A percentile compares a stretch with the other conserved stretches of the same genome.
Evolutionary conservation across 2,329 filamentous ascomycete species (phyloP).

Genomic region (Penicillium sp.): DNA sequence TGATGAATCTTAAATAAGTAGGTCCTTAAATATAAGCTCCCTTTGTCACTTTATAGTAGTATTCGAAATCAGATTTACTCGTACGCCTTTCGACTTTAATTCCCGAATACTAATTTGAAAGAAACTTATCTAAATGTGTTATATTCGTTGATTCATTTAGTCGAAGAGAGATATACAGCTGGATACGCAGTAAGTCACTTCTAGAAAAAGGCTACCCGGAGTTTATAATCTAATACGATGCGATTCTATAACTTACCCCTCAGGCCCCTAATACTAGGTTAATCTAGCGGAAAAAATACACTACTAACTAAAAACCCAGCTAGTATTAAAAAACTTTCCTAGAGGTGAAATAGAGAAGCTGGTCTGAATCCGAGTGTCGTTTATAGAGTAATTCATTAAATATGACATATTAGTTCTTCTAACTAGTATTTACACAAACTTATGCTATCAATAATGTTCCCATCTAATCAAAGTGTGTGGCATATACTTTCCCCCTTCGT

Average conservation of each 20-base stretch:
- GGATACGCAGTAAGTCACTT: constrained; percentile 3
- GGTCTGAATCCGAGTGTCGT: too few species aligned
- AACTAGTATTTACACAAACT: too few species aligned
- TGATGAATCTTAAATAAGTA: too few species aligned
- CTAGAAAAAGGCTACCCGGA: not conserved
- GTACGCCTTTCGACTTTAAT: not conserved
- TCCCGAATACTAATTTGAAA: not conserved
- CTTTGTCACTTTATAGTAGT: not conserved
- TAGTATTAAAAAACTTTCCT: too few species aligned
- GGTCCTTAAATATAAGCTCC: too few species aligned
- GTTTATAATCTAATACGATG: constrained; percentile 10
- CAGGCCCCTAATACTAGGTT: constrained; percentile 8
- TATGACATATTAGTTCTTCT: too few species aligned
- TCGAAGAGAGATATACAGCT: constrained; percentile 8
- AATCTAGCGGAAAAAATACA: constrained; percentile 12
- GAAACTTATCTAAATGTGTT: not conserved
- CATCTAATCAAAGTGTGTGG: too few species aligned
- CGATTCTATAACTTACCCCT: not conserved
- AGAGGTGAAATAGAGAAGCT: too few species aligned
- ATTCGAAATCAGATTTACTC: not conserved
- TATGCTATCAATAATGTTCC: too few species aligned
- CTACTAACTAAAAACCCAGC: constrained; percentile 3
- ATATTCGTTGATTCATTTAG: too few species aligned
- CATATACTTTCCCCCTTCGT: too few species aligned
- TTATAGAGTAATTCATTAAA: too few species aligned